phyloP scores from a whole-genome alignment of 2,329 filamentous ascomycete species.

The Setomelanomma holmii region DNA sequence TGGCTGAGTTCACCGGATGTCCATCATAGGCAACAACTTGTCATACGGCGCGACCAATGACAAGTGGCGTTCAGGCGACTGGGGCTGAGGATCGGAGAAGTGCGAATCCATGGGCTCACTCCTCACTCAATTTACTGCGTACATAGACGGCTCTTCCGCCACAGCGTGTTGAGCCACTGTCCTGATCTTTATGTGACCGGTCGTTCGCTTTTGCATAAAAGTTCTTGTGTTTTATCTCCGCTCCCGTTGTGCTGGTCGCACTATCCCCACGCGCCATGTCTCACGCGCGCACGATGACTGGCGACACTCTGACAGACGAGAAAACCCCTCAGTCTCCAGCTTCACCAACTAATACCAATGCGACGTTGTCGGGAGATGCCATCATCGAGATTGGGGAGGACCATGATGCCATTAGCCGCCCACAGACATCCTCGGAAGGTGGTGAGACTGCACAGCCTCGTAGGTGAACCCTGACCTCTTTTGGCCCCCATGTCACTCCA shows the following conservation, averaged over 20 bases:
- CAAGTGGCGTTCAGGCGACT: slow-evolving; percentile 23
- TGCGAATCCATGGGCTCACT: slow-evolving; percentile 1
- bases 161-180: slow-evolving; percentile 35
- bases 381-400: slow-evolving; percentile 41
- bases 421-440: slow-evolving; percentile 15
- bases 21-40: slow-evolving; percentile 15
- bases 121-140: slow-evolving; percentile 5
- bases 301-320: slow-evolving; percentile 37
- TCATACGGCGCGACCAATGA: slow-evolving; percentile 24
- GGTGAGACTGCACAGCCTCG: slow-evolving; percentile 40
- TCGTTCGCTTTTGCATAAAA: slow-evolving; percentile 12
- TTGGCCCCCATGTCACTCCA: slow-evolving; percentile 19
- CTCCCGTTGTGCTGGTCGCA: not conserved
- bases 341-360: slow-evolving; percentile 38
- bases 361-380: slow-evolving; percentile 38
- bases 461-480: slow-evolving; percentile 26
- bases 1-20: slow-evolving; percentile 32
- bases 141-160: slow-evolving; percentile 36
- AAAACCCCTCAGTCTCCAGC: slow-evolving; percentile 31
- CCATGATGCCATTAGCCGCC: slow-evolving; percentile 15
- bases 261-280: slow-evolving; percentile 24
- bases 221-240: slow-evolving; percentile 4
- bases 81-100: slow-evolving; percentile 21
- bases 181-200: slow-evolving; percentile 21
- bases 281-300: slow-evolving; percentile 41